A percentile compares a stretch with the other conserved stretches of the same genome.
phyloP scores from a whole-genome alignment of 768 basidiomycete genomes.

The Mycena pura region DNA sequence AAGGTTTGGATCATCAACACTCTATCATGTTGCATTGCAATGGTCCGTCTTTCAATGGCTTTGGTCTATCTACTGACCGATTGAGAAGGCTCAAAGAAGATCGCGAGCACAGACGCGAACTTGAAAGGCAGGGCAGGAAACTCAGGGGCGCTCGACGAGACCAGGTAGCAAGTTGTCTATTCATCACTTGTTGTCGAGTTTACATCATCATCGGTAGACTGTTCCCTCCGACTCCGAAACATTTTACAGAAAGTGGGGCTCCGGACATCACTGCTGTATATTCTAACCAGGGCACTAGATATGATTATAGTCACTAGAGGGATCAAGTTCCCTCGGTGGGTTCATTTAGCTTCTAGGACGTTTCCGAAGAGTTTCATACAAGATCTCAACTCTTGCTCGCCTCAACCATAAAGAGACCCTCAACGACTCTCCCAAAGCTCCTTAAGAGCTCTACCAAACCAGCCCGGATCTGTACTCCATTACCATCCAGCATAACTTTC shows the following conservation, averaged over 20 bases:
- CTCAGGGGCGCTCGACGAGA: slow-evolving; percentile 64
- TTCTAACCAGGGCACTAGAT: slow-evolving; percentile 38
- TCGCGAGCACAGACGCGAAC: slow-evolving; percentile 63
- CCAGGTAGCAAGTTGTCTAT: slow-evolving; percentile 48
- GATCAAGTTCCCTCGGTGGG: too few species aligned
- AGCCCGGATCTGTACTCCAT: slow-evolving; percentile 1
- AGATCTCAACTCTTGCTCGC: neutral
- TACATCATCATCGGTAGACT: slow-evolving; percentile 41
- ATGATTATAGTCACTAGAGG: slow-evolving; percentile 52
- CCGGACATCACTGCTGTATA: neutral
- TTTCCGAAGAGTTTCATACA: neutral
- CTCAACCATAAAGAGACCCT: slow-evolving; percentile 20
- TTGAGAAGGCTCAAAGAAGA: slow-evolving; percentile 67
- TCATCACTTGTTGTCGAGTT: neutral
- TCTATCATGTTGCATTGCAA: slow-evolving; percentile 79
- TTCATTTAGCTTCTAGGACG: too few species aligned
- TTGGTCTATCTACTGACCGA: neutral
- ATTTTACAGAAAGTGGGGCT: slow-evolving; percentile 83
- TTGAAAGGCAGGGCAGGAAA: slow-evolving; percentile 66
- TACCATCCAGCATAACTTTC: slow-evolving; percentile 12
- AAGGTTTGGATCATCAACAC: slow-evolving; percentile 35
- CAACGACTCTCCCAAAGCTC: slow-evolving; percentile 2
- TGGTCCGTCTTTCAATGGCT: slow-evolving; percentile 55
- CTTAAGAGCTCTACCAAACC: neutral
- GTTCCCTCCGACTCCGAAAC: slow-evolving; percentile 79